Base-by-base conservation (phyloP, 768 basidiomycete species). In the Mycena pura region DNA sequence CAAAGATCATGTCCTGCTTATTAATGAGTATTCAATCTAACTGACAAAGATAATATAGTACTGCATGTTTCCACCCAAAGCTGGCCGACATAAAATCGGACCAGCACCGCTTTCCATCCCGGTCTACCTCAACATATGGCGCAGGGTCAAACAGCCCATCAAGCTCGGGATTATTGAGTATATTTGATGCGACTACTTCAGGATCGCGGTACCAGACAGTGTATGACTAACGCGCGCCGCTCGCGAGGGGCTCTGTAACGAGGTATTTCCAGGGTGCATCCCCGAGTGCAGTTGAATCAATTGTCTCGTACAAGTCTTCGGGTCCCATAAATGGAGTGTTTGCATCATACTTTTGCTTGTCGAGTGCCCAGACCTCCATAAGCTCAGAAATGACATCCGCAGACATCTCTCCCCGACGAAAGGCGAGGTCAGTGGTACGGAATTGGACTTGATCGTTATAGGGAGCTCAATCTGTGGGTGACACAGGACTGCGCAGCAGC, bases 31-130 rank as follows among this genome's bases (percentile, higher is more conserved):
- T 13, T 6, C 19, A 19, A 43, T 17, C n/a, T n/a, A 25, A 36
- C 6, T 14, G 38, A 40, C 21, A 38, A 57, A 44, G 21, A 31
- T 68, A 67, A 3, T 34, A 75, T 75, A 11, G 73, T n/a, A n/a
- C n/a, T n/a, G n/a, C 74, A 46, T 83, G 78, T 7, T 66, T 51
- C 78, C 77, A 82, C 4, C 75, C 76, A 67, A 71, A 81, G 29
- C 77, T 68, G 3, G 76, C 80, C 0, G 78, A 79, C 76, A 81
- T 79, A 17, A 82, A 63, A 65, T 81, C 68, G 3, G 32, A 38
- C 51, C 65, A 79, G 5, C 62, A 68, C 0, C 73, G 61, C 19
- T 71, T 66, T 0, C 70, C 73, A 10, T 69, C 41, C 0, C 52
- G 43, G 15, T 73, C 71, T 32, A 66, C 63, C 6, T 71, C 69